Base-by-base conservation (phyloP, 2,329 filamentous ascomycete genomes). In the Penicillium sp. region DNA sequence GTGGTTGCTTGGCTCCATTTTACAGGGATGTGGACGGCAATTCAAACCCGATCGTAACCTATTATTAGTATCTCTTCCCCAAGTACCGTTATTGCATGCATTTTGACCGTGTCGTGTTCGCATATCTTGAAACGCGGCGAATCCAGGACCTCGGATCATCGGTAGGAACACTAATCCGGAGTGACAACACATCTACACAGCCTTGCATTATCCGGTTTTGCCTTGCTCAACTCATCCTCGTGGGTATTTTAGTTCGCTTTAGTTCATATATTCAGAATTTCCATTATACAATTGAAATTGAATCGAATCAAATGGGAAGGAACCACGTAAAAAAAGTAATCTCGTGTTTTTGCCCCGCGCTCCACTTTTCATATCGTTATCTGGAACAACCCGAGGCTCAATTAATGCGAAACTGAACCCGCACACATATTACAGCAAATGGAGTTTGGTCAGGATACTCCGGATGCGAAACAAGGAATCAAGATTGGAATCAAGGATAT, bases 311-410 rank as follows among this genome's bases (percentile, higher is more conserved):
- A 22, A 41, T 39, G 6, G 35, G n/a, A 11, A 4, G 10, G 9
- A 29, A 29, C 10, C 11, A 9, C 9, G 29, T 19, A 16, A 33
- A 9, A 9, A 26, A 52, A 21, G n/a, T 37, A 24, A 21, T 31
- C 35, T 51, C 35, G 48, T 52, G 46, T 53, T 37, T 37, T 21
- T 22, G 31, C 37, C 14, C 26, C 24, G 33, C 27, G 37, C 54
- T 61, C 61, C 61, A 61, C 61, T 61, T 62, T 61, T 59, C 55
- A 58, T 53, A 33, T 57, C 44, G 37, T 49, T 56, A 50, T 49
- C 49, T 56, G 46, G 52, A 33, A 33, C 22, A 55, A 45, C 46
- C 51, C 48, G 53, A 46, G 37, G 52, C 45, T 33, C 56, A 59
- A 59, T 63, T 52, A 50, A 63, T 61, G 47, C 56, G 58, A 63